Percentiles rank a stretch among this genome's conserved stretches.
These are phyloP conservation scores for Ophiostoma novo-ulmi DNA, from an alignment of 2,329 filamentous ascomycete species.

Conservation along the genomic window DNA sequence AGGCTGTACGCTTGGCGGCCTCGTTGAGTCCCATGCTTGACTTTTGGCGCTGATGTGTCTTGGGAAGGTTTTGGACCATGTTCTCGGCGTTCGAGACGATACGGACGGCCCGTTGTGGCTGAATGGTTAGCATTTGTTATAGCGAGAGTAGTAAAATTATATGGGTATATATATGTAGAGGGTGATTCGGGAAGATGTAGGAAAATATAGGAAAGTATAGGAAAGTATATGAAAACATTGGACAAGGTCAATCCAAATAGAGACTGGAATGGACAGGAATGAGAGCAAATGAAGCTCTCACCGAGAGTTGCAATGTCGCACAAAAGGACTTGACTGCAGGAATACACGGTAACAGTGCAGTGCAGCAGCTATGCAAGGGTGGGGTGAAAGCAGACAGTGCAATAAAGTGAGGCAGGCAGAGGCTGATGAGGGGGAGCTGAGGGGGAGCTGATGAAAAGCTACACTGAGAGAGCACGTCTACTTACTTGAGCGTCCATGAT, in stretches of 20 bases:
- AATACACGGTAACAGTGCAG: background rate
- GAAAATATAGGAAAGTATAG: background rate
- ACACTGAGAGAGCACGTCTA: background rate
- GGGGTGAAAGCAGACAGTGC: background rate
- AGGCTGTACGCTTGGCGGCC: slow-evolving; percentile 66
- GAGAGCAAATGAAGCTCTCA: background rate
- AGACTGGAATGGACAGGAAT: background rate
- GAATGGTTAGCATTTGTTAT: slow-evolving; percentile 19
- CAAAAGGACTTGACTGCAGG: slow-evolving; percentile 9
- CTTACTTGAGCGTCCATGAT: slow-evolving; percentile 8
- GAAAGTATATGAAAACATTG: too few species aligned
- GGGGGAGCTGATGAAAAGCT: background rate
- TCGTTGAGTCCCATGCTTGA: slow-evolving; percentile 58
- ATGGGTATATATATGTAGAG: background rate
- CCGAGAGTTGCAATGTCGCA: background rate
- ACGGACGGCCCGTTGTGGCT: slow-evolving; percentile 66
- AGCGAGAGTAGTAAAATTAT: too few species aligned
- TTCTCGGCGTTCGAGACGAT: slow-evolving; percentile 69
- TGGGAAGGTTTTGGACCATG: slow-evolving; percentile 48
- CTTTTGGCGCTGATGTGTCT: slow-evolving; percentile 73
- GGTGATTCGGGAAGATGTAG: background rate
- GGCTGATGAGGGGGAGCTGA: background rate
- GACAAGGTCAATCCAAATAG: background rate
- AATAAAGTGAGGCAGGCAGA: background rate
- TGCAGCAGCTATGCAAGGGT: background rate